Conservation (phyloP, 2,329 filamentous ascomycete species). For the Colletotrichum lupini region DNA sequence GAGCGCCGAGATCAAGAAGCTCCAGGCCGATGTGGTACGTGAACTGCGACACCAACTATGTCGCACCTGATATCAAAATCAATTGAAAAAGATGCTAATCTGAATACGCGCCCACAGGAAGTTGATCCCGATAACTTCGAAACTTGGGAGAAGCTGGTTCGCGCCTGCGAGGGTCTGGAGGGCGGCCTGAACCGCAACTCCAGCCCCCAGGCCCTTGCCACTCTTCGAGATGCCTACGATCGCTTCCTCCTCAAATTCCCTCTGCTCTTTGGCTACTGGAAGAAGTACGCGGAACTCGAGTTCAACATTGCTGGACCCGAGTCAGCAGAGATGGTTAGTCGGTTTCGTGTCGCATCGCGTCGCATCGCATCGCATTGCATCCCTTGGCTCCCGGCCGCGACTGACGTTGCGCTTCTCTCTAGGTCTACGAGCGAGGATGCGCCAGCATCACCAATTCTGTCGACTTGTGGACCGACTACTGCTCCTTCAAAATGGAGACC, state of each 20-base stretch:
- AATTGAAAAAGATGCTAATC: constrained; percentile 6
- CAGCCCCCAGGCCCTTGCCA: constrained; percentile 89
- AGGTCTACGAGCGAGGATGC: constrained; percentile 96
- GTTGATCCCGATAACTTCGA: constrained; percentile 91
- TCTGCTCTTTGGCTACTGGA: constrained; percentile 98
- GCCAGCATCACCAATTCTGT: constrained; percentile 94
- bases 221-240: constrained; percentile 89
- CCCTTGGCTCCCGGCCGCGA: constrained; percentile 15
- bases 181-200: constrained; percentile 97
- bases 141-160: constrained; percentile 91
- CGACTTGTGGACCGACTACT: constrained; percentile 97
- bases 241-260: constrained; percentile 95
- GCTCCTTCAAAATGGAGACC: constrained; percentile 97
- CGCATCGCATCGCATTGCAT: constrained; percentile 10
- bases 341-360: neutral
- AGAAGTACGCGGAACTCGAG: constrained; percentile 98
- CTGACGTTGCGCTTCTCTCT: constrained; percentile 19
- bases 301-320: constrained; percentile 97
- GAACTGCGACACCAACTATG: constrained; percentile 7
- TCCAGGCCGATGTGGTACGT: constrained; percentile 82
- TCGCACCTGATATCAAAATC: constrained; percentile 1
- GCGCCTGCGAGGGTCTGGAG: constrained; percentile 84
- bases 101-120: constrained; percentile 53
- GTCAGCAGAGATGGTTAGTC: constrained; percentile 90
- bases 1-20: constrained; percentile 82